phyloP scores from a whole-genome alignment of 495 filamentous ascomycete species.

The Penicillium odoratum region DNA sequence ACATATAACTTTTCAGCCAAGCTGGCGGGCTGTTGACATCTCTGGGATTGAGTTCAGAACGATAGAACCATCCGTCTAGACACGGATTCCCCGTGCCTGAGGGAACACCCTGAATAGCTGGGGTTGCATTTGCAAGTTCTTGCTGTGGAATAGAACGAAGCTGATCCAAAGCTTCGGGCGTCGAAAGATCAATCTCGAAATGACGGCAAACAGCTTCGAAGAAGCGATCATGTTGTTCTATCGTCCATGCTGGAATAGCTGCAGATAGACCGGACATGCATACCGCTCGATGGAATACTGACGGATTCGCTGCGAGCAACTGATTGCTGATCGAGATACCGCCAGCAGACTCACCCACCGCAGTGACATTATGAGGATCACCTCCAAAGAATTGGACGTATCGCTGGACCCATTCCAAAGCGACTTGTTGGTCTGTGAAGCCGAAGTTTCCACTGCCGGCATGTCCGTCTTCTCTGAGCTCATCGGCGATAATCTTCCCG shows the following conservation, averaged over 20 bases:
- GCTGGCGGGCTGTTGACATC: slow-evolving; percentile 21
- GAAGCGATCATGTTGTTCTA: slow-evolving; percentile 8
- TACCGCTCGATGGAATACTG: slow-evolving; percentile 10
- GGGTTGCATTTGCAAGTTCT: slow-evolving; percentile 10
- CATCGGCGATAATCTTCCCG: slow-evolving; percentile 1
- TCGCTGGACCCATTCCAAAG: slow-evolving; percentile 9
- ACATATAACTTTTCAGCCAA: slow-evolving; percentile 31
- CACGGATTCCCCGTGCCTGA: slow-evolving; percentile 21
- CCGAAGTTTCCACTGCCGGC: slow-evolving; percentile 14
- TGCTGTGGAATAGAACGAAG: slow-evolving; percentile 11
- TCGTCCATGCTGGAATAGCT: slow-evolving; percentile 1
- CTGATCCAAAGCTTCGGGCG: slow-evolving; percentile 6
- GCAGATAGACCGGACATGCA: slow-evolving; percentile 15
- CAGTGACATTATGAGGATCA: slow-evolving; percentile 7
- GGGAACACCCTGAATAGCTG: slow-evolving; percentile 8
- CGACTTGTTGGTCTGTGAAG: slow-evolving; percentile 15
- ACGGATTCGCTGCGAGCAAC: slow-evolving; percentile 3
- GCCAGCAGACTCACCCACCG: slow-evolving; percentile 11
- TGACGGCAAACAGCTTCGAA: slow-evolving; percentile 10
- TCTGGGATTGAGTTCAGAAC: slow-evolving; percentile 12
- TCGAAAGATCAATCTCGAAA: slow-evolving; percentile 5
- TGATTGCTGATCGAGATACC: slow-evolving; percentile 15
- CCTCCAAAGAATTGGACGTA: slow-evolving; percentile 10
- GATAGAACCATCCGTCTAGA: slow-evolving; percentile 34
- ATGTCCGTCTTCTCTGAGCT: slow-evolving; percentile 7